These are phyloP conservation scores for Fusarium pseudoanthophilum DNA, from an alignment of 2,329 filamentous ascomycete genomes.

Conservation along the genomic window DNA sequence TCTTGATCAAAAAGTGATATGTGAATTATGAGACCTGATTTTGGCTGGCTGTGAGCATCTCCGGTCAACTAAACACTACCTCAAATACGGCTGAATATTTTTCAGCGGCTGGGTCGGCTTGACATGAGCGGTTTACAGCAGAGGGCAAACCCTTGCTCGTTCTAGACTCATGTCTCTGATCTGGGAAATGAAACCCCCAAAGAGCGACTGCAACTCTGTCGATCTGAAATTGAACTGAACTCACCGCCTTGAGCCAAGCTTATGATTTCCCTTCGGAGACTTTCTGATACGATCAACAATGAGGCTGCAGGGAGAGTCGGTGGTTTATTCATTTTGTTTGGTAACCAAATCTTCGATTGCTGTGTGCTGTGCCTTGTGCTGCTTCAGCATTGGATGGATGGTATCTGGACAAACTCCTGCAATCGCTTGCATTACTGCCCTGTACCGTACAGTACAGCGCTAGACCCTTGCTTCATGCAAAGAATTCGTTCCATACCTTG, in stretches of 20 bases:
- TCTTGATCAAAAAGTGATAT: neutral
- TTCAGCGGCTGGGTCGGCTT: constrained; percentile 36
- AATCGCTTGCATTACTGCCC: constrained; percentile 30
- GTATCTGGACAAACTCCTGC: constrained; percentile 34
- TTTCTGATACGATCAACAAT: constrained; percentile 6
- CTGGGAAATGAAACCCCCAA: constrained; percentile 31
- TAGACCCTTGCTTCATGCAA: constrained; percentile 36
- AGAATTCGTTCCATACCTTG: constrained; percentile 16
- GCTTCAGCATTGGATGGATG: neutral
- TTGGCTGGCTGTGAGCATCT: neutral
- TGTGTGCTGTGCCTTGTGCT: constrained; percentile 10
- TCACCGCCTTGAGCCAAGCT: constrained; percentile 36
- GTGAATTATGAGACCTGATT: neutral
- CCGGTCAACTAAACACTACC: neutral
- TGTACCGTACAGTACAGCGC: constrained; percentile 10
- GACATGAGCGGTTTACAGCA: constrained; percentile 25
- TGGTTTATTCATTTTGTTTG: constrained; percentile 42
- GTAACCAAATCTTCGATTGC: constrained; percentile 32
- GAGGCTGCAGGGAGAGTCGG: neutral
- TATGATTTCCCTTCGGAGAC: neutral
- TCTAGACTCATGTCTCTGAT: constrained; percentile 32
- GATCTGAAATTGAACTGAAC: constrained; percentile 20
- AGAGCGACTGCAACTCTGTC: constrained; percentile 22
- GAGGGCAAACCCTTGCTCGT: constrained; percentile 12
- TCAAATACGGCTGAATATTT: constrained; percentile 7